These are phyloP conservation scores for Aspergillus saccharolyticus DNA, from an alignment of 495 filamentous ascomycete genomes.

Conservation along the genomic window DNA sequence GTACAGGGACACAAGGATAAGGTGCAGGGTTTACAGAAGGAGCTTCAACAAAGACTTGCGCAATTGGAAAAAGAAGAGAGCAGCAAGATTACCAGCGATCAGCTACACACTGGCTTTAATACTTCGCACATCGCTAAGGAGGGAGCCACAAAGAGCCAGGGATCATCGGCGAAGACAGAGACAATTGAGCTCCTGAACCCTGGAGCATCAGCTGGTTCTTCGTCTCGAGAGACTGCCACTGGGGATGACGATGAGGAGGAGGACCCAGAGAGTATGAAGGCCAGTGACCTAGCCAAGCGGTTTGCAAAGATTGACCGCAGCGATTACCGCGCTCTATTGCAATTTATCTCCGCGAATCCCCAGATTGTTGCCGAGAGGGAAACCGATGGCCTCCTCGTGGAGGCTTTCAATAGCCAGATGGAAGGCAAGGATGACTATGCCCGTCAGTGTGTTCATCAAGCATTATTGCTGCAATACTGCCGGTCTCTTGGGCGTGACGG, in stretches of 20 bases:
- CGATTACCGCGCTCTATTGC: slow-evolving; percentile 66
- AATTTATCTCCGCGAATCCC: slow-evolving; percentile 72
- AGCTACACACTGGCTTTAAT: slow-evolving; percentile 88
- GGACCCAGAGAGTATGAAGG: slow-evolving; percentile 68
- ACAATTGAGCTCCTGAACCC: slow-evolving; percentile 80
- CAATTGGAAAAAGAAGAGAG: slow-evolving; percentile 82
- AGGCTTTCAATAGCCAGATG: slow-evolving; percentile 83
- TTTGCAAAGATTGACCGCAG: slow-evolving; percentile 75
- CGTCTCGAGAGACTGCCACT: slow-evolving; percentile 48
- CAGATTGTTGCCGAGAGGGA: slow-evolving; percentile 78
- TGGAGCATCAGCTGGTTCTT: slow-evolving; percentile 33
- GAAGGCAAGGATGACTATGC: slow-evolving; percentile 70
- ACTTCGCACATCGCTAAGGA: slow-evolving; percentile 70
- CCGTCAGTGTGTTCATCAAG: slow-evolving; percentile 90
- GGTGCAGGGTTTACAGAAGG: slow-evolving; percentile 69
- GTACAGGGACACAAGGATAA: slow-evolving; percentile 70
- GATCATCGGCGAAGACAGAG: slow-evolving; percentile 27
- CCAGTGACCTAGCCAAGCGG: slow-evolving; percentile 66
- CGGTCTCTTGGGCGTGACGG: slow-evolving; percentile 82
- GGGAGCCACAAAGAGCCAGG: slow-evolving; percentile 36
- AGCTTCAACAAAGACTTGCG: slow-evolving; percentile 65
- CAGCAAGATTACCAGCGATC: slow-evolving; percentile 90
- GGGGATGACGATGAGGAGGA: slow-evolving; percentile 55
- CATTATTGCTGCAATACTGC: slow-evolving; percentile 89
- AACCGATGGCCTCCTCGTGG: slow-evolving; percentile 82